Conservation (phyloP, 2,329 filamentous ascomycete species). For the Colletotrichum sublineola region DNA sequence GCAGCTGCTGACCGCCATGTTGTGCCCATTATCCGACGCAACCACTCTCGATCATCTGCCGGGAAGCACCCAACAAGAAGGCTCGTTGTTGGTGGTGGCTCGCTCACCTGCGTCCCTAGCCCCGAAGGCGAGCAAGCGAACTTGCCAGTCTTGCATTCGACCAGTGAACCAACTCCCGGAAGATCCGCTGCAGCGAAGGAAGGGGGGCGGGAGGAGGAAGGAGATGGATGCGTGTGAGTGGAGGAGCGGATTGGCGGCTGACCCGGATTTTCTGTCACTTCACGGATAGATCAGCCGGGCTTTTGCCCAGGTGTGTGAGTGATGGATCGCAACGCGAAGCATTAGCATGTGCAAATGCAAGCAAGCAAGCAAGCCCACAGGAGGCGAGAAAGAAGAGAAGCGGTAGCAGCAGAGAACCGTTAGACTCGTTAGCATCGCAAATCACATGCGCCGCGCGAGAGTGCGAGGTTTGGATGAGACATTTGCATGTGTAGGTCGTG, state of each 20-base stretch:
- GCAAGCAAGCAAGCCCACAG: neutral
- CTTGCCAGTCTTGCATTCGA: neutral
- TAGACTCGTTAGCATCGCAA: neutral
- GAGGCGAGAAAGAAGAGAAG: neutral
- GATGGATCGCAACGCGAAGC: neutral
- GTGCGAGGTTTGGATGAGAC: neutral
- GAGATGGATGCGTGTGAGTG: slow-evolving; percentile 10
- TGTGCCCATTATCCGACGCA: neutral
- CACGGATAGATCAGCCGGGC: slow-evolving; percentile 7
- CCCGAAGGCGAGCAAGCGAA: neutral
- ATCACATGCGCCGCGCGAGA: neutral
- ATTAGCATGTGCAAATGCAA: slow-evolving; percentile 29
- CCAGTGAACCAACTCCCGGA: slow-evolving; percentile 31
- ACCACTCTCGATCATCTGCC: neutral
- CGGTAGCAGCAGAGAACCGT: neutral
- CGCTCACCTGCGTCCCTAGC: neutral
- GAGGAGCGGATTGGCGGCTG: slow-evolving; percentile 10
- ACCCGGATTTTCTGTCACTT: slow-evolving; percentile 25
- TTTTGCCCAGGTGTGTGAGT: neutral
- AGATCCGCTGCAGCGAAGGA: slow-evolving; percentile 33
- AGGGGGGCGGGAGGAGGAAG: neutral
- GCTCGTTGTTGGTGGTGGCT: slow-evolving; percentile 3
- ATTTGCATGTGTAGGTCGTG: neutral
- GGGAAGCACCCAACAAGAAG: slow-evolving; percentile 14
- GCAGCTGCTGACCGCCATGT: slow-evolving; percentile 19